Conservation (phyloP, 305 asterid species). For the Ilex paraguariensis region DNA sequence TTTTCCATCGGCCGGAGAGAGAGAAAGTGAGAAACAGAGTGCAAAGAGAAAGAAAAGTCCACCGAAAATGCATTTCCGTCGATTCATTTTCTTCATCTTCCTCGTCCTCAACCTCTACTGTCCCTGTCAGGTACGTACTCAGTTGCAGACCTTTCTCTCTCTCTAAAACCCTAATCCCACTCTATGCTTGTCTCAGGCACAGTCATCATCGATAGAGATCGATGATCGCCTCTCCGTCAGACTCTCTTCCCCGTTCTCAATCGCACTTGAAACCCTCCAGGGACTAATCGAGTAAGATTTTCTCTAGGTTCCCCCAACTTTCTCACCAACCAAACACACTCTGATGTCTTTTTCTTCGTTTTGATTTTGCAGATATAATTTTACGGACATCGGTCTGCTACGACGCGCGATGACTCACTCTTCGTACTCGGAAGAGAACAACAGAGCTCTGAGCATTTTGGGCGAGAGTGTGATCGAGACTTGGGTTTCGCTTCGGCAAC, state of each 20-base stretch:
- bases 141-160: too few relatives aligned
- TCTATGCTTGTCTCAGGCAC: too few relatives aligned
- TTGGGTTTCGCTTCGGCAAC: slow-evolving; percentile 29
- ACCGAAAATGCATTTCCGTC: too few relatives aligned
- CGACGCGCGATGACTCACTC: slow-evolving; percentile 76
- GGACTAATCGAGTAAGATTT: slow-evolving; percentile 42
- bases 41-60: too few relatives aligned
- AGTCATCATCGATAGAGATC: too few relatives aligned
- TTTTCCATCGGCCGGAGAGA: too few relatives aligned
- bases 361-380: slow-evolving; percentile 41
- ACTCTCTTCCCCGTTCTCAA: slow-evolving; percentile 51
- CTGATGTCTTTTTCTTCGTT: neutral
- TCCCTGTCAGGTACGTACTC: too few relatives aligned
- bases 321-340: neutral
- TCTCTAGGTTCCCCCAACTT: neutral
- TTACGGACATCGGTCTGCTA: slow-evolving; percentile 43
- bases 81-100: too few relatives aligned
- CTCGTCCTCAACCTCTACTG: too few relatives aligned
- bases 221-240: slow-evolving; percentile 14
- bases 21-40: too few relatives aligned
- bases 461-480: slow-evolving; percentile 53
- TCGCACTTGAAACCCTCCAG: slow-evolving; percentile 59
- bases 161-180: too few relatives aligned
- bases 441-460: slow-evolving; percentile 59
- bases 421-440: slow-evolving; percentile 77